Conservation (phyloP, 805 yeast species). For the Candida anglica region DNA sequence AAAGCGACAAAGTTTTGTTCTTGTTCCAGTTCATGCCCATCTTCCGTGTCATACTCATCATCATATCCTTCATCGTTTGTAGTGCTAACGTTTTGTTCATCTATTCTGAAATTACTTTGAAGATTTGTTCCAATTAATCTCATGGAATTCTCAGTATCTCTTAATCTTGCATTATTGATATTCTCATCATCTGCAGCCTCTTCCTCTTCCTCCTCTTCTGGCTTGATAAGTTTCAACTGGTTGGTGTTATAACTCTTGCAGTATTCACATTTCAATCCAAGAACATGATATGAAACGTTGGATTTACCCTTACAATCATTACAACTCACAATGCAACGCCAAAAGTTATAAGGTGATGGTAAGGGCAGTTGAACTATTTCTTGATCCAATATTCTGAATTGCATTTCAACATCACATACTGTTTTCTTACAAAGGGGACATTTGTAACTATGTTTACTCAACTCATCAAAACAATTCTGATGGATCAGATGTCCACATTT, state of each 20-base stretch:
- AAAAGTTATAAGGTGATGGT: conserved; percentile 73
- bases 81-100: conserved; percentile 18
- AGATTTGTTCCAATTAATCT: conserved; percentile 31
- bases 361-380: conserved; percentile 74
- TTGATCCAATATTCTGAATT: conserved; percentile 79
- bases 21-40: conserved; percentile 5
- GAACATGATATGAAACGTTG: conserved; percentile 69
- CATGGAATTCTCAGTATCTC: conserved; percentile 18
- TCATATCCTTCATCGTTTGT: conserved; percentile 14
- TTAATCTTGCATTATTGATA: conserved; percentile 8
- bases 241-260: conserved; percentile 86
- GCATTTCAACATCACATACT: conserved; percentile 81
- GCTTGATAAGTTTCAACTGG: conserved; percentile 66
- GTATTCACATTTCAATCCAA: conserved; percentile 84
- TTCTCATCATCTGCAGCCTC: conserved; percentile 10
- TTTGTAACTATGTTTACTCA: conserved; percentile 78
- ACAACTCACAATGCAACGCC: conserved; percentile 76
- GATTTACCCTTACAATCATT: conserved; percentile 87
- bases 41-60: conserved; percentile 15
- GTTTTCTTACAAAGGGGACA: conserved; percentile 90
- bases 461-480: conserved; percentile 75
- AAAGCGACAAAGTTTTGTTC: conserved; percentile 21
- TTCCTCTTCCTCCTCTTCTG: conserved; percentile 46
- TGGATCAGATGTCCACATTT: conserved; percentile 93
- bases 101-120: conserved; percentile 34